A percentile compares a stretch with the other conserved stretches of the same genome.
Conservation (phyloP, 1,284 basidiomycete genomes). For the Malassezia brasiliensis region DNA sequence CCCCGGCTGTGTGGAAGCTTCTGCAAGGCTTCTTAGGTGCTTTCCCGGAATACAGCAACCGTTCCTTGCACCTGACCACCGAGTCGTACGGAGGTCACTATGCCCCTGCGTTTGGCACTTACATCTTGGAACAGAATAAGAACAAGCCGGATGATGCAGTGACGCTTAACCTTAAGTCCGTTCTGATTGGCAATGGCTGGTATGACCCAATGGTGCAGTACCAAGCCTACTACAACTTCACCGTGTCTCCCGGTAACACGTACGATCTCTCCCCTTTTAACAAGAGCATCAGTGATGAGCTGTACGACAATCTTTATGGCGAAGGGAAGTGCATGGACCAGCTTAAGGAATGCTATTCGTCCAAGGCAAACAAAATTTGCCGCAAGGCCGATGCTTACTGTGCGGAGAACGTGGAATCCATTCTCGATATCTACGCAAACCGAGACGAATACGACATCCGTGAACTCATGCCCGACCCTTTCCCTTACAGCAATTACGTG, state of each 20-base stretch:
- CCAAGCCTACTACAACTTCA: constrained; percentile 32
- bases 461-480: constrained; percentile 28
- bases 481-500: constrained; percentile 30
- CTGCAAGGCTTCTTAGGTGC: constrained; percentile 52
- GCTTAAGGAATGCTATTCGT: constrained; percentile 24
- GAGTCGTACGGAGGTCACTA: constrained; percentile 55
- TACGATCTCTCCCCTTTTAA: constrained; percentile 28
- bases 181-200: constrained; percentile 55
- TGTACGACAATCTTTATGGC: constrained; percentile 27
- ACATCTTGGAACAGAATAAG: constrained; percentile 57
- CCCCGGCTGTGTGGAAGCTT: constrained; percentile 51
- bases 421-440: constrained; percentile 22
- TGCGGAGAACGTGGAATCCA: constrained; percentile 23
- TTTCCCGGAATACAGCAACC: constrained; percentile 24
- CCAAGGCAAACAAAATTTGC: constrained; percentile 23
- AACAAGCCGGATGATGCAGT: constrained; percentile 52
- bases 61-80: constrained; percentile 56
- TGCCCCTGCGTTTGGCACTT: constrained; percentile 54
- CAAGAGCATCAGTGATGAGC: constrained; percentile 18
- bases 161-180: constrained; percentile 57
- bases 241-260: constrained; percentile 28
- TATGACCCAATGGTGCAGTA: constrained; percentile 30
- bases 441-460: constrained; percentile 35
- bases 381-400: constrained; percentile 29
- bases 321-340: constrained; percentile 30